Percentiles rank a stretch among this genome's conserved stretches.
phyloP scores from a whole-genome alignment of 2,329 filamentous ascomycete genomes.

The Elsinoe ampelina region DNA sequence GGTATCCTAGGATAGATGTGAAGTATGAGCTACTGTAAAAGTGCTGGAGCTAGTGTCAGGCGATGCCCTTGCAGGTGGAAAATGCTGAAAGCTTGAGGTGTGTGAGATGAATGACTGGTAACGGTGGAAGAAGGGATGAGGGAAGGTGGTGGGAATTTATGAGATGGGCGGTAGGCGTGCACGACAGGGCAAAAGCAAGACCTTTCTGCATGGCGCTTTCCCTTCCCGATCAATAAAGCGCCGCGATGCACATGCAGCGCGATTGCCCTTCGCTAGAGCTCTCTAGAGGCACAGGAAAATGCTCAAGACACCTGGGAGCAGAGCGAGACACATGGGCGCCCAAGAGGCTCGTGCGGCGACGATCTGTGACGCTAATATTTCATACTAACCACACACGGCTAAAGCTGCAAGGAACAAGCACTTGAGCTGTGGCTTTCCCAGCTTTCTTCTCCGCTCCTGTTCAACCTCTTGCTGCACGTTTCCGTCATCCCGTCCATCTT shows the following conservation, averaged over 20 bases:
- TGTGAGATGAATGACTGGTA: constrained; percentile 1
- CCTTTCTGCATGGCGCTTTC: background rate
- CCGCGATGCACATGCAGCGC: background rate
- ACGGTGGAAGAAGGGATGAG: background rate
- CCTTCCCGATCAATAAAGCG: background rate
- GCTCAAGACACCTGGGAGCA: background rate
- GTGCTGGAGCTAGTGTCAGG: background rate
- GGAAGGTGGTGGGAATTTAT: constrained; percentile 1
- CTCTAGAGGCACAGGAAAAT: background rate
- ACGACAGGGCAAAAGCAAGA: background rate
- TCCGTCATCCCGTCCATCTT: constrained; percentile 6
- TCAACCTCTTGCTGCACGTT: constrained; percentile 4
- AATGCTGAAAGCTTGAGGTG: constrained; percentile 3
- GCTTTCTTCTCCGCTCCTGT: background rate
- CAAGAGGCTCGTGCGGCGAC: background rate
- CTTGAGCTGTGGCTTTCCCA: constrained; percentile 1
- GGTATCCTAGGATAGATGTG: background rate
- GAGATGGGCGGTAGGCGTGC: background rate
- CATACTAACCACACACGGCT: background rate
- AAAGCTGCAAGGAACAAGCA: constrained; percentile 1
- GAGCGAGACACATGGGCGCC: background rate
- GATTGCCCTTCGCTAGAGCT: constrained; percentile 1
- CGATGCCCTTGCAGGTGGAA: constrained; percentile 8
- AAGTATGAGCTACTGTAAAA: constrained; percentile 1
- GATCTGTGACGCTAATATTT: background rate